Conservation (phyloP, 805 yeast species). For the Starmera quercuum region DNA sequence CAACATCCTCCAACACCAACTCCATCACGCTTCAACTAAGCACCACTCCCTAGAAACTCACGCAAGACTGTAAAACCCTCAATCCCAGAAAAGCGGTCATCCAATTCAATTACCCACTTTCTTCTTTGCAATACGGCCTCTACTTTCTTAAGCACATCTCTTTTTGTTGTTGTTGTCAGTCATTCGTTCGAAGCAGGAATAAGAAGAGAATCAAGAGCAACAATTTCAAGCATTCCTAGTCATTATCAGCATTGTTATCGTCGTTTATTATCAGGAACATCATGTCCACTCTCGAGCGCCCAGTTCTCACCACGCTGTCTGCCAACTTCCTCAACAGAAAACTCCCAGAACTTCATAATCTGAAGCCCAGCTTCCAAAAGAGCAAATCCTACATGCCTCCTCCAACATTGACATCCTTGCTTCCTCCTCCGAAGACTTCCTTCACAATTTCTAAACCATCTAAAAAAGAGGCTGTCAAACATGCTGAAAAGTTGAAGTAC, state of each 20-base stretch:
- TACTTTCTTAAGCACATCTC: too few relatives aligned
- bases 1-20: too few relatives aligned
- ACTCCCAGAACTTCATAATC: slow-evolving; percentile 3
- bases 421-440: not conserved
- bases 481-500: slow-evolving; percentile 35
- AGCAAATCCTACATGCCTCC: slow-evolving; percentile 2
- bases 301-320: slow-evolving; percentile 11
- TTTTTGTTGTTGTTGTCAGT: too few relatives aligned
- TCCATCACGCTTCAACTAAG: too few relatives aligned
- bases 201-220: too few relatives aligned
- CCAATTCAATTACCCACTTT: too few relatives aligned
- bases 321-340: slow-evolving; percentile 11
- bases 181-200: too few relatives aligned
- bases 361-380: slow-evolving; percentile 1
- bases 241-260: not conserved
- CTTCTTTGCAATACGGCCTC: too few relatives aligned
- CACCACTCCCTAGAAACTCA: too few relatives aligned
- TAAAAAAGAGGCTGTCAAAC: slow-evolving; percentile 1
- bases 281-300: slow-evolving; percentile 15
- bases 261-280: not conserved
- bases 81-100: too few relatives aligned
- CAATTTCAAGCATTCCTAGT: too few relatives aligned
- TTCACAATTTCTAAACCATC: not conserved
- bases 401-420: slow-evolving; percentile 2
- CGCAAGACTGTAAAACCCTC: too few relatives aligned